Base-by-base conservation (phyloP, 805 yeast species). In the Kazachstania viticola region DNA sequence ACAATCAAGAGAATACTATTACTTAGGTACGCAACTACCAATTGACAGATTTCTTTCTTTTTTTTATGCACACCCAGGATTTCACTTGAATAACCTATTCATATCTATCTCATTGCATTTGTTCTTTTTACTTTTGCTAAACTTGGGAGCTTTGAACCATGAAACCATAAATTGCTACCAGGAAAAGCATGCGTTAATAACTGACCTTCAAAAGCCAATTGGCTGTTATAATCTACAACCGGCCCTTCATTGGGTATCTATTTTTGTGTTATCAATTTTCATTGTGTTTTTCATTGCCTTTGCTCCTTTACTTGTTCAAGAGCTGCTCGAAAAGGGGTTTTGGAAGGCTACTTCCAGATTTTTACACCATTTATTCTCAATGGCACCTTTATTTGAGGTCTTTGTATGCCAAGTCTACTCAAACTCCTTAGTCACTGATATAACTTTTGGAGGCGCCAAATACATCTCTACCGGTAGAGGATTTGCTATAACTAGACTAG, bases 41-140 rank as follows among this genome's bases (percentile, higher is more conserved):
- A 65, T 87, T 27, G 96, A 88, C 53, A 60, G 95, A 30, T 87
- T 88, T 60, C 58, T 88, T 32, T 83, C 96, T 0, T 88, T 88
- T 58, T 88, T 82, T 56, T 88, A 88, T 59, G 97, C 97, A 0
- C 97, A 88, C 55, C 88, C 95, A 9, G 97, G 97, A 5, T 88
- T 88, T 62, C 97, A 88, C 56, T 63, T 88, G 45, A 88, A 88
- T 54, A 88, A 88, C 52, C 64, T 87, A 43, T 82, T 87, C 48
- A 88, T 88, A 39, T 76, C 84, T 45, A 55, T 84, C 23, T 84
- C 96, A 0, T 75, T 85, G n/a, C 91, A 83, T 48, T 54, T 84
- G 48, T 87, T 88, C 56, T 79, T 87, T 77, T 49, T 87, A 35
- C 74, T 83, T 4, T 58, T 84, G 47, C 65, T 84, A 18, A 83